These are phyloP conservation scores for Bipolaris cookei DNA, from an alignment of 2,329 filamentous ascomycete genomes.

Conservation along the genomic window DNA sequence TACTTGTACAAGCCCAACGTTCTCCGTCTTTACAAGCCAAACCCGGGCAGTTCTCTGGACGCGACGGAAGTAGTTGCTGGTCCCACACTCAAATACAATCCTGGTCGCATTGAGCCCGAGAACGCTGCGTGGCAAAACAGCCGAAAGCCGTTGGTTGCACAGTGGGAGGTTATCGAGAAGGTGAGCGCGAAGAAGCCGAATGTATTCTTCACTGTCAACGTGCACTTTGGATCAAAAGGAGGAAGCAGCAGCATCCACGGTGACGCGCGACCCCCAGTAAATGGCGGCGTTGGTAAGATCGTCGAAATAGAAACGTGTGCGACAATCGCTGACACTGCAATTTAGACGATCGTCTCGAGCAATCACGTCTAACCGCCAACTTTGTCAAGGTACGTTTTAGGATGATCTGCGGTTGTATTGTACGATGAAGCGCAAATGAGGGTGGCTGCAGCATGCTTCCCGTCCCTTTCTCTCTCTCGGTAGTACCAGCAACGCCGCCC, in stretches of 20 bases:
- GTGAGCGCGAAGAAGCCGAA: slow-evolving; percentile 49
- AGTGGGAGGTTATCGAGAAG: slow-evolving; percentile 66
- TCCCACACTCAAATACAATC: slow-evolving; percentile 69
- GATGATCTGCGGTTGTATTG: slow-evolving; percentile 1
- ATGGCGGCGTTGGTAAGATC: slow-evolving; percentile 60
- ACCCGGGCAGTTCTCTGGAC: slow-evolving; percentile 61
- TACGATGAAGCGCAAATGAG: slow-evolving; percentile 17
- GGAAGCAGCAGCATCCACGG: slow-evolving; percentile 69
- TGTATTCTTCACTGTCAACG: slow-evolving; percentile 72
- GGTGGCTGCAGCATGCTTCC: slow-evolving; percentile 23
- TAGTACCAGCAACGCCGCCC: slow-evolving; percentile 22
- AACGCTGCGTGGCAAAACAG: slow-evolving; percentile 66
- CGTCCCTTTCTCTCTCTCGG: slow-evolving; percentile 8
- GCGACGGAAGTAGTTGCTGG: slow-evolving; percentile 65
- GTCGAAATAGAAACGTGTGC: not conserved
- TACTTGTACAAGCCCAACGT: slow-evolving; percentile 71
- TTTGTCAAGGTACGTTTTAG: slow-evolving; percentile 42
- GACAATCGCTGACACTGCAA: slow-evolving; percentile 6
- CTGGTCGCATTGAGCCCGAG: slow-evolving; percentile 69
- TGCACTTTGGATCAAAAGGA: slow-evolving; percentile 71
- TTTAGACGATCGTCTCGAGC: slow-evolving; percentile 58
- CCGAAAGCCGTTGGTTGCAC: slow-evolving; percentile 71
- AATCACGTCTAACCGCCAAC: slow-evolving; percentile 64
- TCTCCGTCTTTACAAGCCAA: slow-evolving; percentile 65
- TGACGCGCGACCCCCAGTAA: slow-evolving; percentile 69